phyloP scores from a whole-genome alignment of 2,329 filamentous ascomycete genomes.

The Knoxdaviesia capensis region DNA sequence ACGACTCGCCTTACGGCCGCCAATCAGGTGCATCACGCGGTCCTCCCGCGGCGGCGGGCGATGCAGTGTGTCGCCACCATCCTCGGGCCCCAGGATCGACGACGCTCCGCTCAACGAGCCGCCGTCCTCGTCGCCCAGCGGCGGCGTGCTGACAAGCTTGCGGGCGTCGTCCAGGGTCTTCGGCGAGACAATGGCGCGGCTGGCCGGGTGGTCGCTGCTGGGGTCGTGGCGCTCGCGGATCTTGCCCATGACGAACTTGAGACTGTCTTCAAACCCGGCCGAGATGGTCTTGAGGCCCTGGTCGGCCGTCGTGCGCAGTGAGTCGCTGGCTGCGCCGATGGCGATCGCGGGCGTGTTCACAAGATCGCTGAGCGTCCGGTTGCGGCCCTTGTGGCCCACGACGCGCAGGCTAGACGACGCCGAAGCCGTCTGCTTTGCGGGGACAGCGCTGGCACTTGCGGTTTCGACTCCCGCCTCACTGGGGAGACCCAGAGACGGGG shows the following conservation, averaged over 20 bases:
- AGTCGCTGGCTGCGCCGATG: constrained; percentile 65
- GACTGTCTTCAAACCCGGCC: constrained; percentile 74
- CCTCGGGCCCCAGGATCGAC: constrained; percentile 24
- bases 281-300: constrained; percentile 85
- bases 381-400: constrained; percentile 32
- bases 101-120: constrained; percentile 36
- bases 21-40: constrained; percentile 50
- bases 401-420: constrained; percentile 9
- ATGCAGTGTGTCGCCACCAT: constrained; percentile 7
- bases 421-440: background rate
- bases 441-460: background rate
- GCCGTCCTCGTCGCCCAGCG: constrained; percentile 41
- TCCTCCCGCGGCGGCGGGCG: constrained; percentile 28
- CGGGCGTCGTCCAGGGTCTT: constrained; percentile 86
- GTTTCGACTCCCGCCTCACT: constrained; percentile 6
- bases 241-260: constrained; percentile 81
- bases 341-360: constrained; percentile 70
- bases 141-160: constrained; percentile 62
- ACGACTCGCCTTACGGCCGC: constrained; percentile 37
- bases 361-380: constrained; percentile 63
- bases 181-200: constrained; percentile 41
- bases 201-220: constrained; percentile 10
- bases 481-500: constrained; percentile 17
- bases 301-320: constrained; percentile 72
- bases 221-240: constrained; percentile 48